Conservation (phyloP, 495 filamentous ascomycete genomes). For the Aspergillus leporis region DNA sequence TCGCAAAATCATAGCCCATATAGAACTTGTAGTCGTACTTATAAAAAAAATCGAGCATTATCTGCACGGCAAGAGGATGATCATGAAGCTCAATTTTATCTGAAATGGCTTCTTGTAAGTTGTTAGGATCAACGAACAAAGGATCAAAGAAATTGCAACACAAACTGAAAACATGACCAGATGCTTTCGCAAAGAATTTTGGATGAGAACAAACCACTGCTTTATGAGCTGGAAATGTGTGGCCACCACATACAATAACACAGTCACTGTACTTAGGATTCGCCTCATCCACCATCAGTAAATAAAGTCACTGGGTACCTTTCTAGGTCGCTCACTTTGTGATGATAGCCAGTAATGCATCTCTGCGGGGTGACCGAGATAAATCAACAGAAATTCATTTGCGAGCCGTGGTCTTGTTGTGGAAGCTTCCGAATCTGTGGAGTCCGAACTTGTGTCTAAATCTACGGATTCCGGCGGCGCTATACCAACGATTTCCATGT, state of each 20-base stretch:
- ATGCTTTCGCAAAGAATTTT: neutral
- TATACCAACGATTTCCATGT: too few species aligned
- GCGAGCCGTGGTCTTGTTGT: too few species aligned
- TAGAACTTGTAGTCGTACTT: neutral
- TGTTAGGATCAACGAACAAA: neutral
- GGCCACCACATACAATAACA: neutral
- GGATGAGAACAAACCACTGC: neutral
- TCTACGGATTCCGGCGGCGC: too few species aligned
- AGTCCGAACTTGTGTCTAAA: too few species aligned
- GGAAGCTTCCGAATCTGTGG: too few species aligned
- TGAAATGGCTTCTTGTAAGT: neutral
- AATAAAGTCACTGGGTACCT: neutral
- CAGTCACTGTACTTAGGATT: neutral
- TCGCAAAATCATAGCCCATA: neutral
- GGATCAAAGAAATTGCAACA: neutral
- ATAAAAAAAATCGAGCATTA: neutral
- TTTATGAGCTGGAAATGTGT: neutral
- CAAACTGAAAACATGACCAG: neutral
- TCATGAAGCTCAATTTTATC: neutral
- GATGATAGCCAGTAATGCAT: neutral
- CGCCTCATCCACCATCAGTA: neutral
- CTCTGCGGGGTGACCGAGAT: neutral
- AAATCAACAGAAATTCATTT: too few species aligned
- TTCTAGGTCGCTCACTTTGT: neutral
- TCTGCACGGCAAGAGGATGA: neutral